A percentile compares a stretch with the other conserved stretches of the same genome.
phyloP scores from a whole-genome alignment of 129 eudicot genomes.

The Escallonia herrerae region DNA sequence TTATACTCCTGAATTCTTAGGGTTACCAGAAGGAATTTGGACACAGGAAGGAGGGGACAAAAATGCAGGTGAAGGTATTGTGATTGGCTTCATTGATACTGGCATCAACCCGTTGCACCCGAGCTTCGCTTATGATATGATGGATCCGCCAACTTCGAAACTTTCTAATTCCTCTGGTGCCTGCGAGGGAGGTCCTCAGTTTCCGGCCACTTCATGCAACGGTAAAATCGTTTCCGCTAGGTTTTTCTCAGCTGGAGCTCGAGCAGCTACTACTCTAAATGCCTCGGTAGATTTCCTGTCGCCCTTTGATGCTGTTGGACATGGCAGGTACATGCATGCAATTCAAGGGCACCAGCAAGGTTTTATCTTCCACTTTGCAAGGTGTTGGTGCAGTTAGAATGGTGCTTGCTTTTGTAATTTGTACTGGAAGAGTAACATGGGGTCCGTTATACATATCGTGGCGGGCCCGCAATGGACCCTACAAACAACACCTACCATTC shows the following conservation, averaged over 20 bases:
- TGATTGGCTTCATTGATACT: constrained; percentile 81
- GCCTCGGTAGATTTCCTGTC: constrained; percentile 66
- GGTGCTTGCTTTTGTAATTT: too few species aligned
- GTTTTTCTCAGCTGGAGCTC: constrained; percentile 76
- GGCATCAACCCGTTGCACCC: constrained; percentile 90
- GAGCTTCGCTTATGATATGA: constrained; percentile 66
- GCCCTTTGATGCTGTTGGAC: constrained; percentile 88
- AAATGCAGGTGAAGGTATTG: constrained; percentile 81
- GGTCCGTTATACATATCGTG: too few species aligned
- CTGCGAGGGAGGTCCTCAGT: constrained; percentile 73
- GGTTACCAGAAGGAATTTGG: constrained; percentile 65
- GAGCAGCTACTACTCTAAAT: constrained; percentile 50
- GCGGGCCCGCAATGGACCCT: too few species aligned
- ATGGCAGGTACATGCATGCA: constrained; percentile 53
- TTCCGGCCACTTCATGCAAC: constrained; percentile 73
- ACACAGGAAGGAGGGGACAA: constrained; percentile 37
- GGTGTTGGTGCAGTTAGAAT: too few species aligned
- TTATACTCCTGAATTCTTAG: constrained; percentile 64
- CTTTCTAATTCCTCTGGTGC: constrained; percentile 42
- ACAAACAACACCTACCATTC: too few species aligned
- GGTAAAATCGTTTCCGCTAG: constrained; percentile 88
- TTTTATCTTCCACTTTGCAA: too few species aligned
- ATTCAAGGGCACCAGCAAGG: too few species aligned
- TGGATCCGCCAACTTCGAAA: constrained; percentile 5
- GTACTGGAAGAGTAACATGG: too few species aligned